phyloP scores from a whole-genome alignment of 1,284 basidiomycete genomes.

The Chalciporus sp. region DNA sequence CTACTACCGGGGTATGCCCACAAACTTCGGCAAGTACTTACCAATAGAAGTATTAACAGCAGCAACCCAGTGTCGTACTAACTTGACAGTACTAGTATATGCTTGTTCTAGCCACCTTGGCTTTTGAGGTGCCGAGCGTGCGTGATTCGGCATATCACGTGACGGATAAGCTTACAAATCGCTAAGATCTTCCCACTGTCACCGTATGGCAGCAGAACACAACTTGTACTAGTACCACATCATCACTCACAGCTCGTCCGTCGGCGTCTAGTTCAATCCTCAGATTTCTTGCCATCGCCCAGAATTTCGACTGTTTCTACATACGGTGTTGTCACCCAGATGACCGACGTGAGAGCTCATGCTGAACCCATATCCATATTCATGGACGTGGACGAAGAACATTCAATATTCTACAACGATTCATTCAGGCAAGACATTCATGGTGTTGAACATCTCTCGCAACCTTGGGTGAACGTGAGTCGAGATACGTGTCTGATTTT shows the following conservation, averaged over 20 bases:
- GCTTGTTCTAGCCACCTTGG: too few species aligned
- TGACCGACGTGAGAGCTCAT: slow-evolving; percentile 17
- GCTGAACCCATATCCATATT: slow-evolving; percentile 8
- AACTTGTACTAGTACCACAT: slow-evolving; percentile 32
- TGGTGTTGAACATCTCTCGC: slow-evolving; percentile 19
- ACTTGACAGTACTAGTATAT: too few species aligned
- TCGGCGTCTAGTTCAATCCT: slow-evolving; percentile 4
- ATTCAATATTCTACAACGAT: not conserved
- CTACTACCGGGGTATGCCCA: too few species aligned
- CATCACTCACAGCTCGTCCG: slow-evolving; percentile 17
- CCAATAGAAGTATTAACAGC: too few species aligned
- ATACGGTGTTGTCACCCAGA: slow-evolving; percentile 7
- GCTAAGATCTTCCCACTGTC: slow-evolving; percentile 32
- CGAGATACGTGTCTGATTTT: slow-evolving; percentile 29
- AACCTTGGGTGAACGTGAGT: slow-evolving; percentile 32
- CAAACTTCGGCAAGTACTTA: too few species aligned
- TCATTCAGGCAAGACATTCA: slow-evolving; percentile 6
- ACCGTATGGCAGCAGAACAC: slow-evolving; percentile 8
- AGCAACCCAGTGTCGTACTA: too few species aligned
- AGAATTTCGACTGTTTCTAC: not conserved
- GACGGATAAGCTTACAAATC: slow-evolving; percentile 4
- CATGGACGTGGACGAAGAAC: slow-evolving; percentile 1
- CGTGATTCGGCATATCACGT: slow-evolving; percentile 20
- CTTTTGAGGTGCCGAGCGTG: not conserved
- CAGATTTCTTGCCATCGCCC: not conserved